These are phyloP conservation scores for Knoxdaviesia proteae DNA, from an alignment of 2,329 filamentous ascomycete genomes.

Conservation along the genomic window DNA sequence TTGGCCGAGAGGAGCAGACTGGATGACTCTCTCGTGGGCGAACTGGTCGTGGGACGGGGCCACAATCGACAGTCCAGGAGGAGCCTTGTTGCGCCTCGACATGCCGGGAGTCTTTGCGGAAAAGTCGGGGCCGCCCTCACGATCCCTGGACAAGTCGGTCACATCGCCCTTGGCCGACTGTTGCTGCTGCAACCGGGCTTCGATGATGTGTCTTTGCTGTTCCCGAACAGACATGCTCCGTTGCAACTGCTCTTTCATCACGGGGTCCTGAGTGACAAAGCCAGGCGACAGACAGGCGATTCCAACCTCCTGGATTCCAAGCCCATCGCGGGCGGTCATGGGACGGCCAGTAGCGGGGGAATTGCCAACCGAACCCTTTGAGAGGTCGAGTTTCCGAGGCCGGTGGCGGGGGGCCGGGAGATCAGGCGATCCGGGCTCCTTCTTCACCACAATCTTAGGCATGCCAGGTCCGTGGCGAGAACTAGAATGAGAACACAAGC, in stretches of 20 bases:
- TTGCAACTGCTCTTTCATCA: slow-evolving; percentile 88
- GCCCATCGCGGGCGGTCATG: slow-evolving; percentile 56
- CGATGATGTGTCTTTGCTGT: slow-evolving; percentile 86
- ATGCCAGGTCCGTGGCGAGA: slow-evolving; percentile 30
- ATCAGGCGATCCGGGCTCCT: slow-evolving; percentile 78
- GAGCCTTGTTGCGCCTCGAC: slow-evolving; percentile 56
- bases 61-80: slow-evolving; percentile 83
- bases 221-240: slow-evolving; percentile 84
- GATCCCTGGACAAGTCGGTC: slow-evolving; percentile 25
- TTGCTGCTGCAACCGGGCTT: slow-evolving; percentile 72
- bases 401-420: slow-evolving; percentile 53
- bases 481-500: slow-evolving; percentile 7
- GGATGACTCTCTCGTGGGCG: slow-evolving; percentile 82
- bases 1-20: slow-evolving; percentile 85
- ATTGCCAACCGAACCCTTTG: slow-evolving; percentile 34
- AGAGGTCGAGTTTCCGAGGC: slow-evolving; percentile 59
- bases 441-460: slow-evolving; percentile 86
- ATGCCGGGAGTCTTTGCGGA: slow-evolving; percentile 53
- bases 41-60: slow-evolving; percentile 83
- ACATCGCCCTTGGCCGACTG: slow-evolving; percentile 44
- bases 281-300: slow-evolving; percentile 87
- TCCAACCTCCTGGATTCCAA: slow-evolving; percentile 80
- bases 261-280: slow-evolving; percentile 89
- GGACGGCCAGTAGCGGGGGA: slow-evolving; percentile 45
- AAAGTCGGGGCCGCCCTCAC: slow-evolving; percentile 23